Base-by-base conservation (phyloP, 1,139 yeast species). In the Zygoascus hellenicus region DNA sequence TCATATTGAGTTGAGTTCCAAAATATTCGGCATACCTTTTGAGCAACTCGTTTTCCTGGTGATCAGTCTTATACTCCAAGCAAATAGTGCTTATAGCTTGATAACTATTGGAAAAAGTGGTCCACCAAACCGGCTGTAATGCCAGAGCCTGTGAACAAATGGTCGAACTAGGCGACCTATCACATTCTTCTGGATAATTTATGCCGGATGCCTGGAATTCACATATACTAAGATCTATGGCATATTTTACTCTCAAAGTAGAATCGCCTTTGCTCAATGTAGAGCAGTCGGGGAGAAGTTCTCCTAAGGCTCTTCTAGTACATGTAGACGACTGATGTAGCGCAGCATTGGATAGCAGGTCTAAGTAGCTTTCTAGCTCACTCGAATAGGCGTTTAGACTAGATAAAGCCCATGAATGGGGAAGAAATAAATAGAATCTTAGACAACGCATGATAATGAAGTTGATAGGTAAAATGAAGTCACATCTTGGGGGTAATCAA, bases 91-190 rank as follows among this genome's bases (percentile, higher is more conserved):
- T 56, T 9, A 67, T 59, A 11, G 65, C 53, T 22, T 60, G 57
- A 47, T 62, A 64, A 45, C 65, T 64, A 4, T 68, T 69, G 36
- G 65, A 64, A 49, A 61, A 66, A 0, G 70, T 66, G 1, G 71
- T 66, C 71, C 71, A 67, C 69, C 70, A 65, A 29, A 66, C 68
- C 1, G 69, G 58, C 22, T 53, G 50, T 1, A 58, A 32, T 37
- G 61, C 65, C 38, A 67, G 50, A 31, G 47, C 53, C 5, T 33
- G 38, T 2, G 68, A 52, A 48, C 71, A 67, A 22, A 4, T 22
- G 26, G 7, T 7, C 4, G 4, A 22, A 7, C 7, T 22, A 2
- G 38, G 26, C 2, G 38, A n/a, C 2, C 9, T 16, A 15, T 51
- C 22, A 45, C 70, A 66, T 0, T 30, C 38, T 3, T 26, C 40